phyloP scores from a whole-genome alignment of 169 alveolate genomes.

The Cryptosporidium ryanae region DNA sequence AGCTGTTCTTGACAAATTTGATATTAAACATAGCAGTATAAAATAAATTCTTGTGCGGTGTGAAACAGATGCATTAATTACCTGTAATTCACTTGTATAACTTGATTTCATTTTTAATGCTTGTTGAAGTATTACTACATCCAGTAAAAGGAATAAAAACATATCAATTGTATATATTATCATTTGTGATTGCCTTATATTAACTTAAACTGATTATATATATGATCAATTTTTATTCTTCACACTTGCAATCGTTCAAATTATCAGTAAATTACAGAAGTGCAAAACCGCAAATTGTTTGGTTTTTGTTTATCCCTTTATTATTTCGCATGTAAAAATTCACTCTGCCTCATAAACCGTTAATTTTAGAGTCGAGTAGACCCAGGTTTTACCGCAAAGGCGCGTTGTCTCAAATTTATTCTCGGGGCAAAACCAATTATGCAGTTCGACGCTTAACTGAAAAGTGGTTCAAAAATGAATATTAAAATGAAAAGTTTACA shows the following conservation, averaged over 20 bases:
- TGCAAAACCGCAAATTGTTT: no score
- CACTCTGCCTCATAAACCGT: no score
- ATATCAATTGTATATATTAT: conserved; percentile 46
- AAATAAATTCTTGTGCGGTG: conserved; percentile 64
- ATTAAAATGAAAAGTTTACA: background rate
- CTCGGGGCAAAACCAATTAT: no score
- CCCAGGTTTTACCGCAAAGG: conserved; percentile 2
- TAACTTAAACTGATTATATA: background rate
- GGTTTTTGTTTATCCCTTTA: no score
- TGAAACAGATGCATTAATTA: conserved; percentile 56
- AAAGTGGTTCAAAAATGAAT: background rate
- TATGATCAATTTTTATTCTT: background rate
- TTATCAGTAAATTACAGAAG: no score
- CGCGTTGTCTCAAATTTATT: conserved; percentile 70
- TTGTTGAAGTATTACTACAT: conserved; percentile 61
- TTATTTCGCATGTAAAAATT: no score
- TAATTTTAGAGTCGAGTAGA: no score
- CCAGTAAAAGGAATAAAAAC: conserved; percentile 39
- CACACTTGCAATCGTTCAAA: no score
- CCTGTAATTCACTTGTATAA: conserved; percentile 21
- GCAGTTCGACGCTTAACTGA: no score
- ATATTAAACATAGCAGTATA: conserved; percentile 36
- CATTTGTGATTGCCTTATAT: background rate
- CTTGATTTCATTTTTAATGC: conserved; percentile 69
- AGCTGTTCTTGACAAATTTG: conserved; percentile 43